Evolutionary conservation across 2,329 filamentous ascomycete genomes (phyloP).

Genomic region (Aspergillus carbonarius): DNA sequence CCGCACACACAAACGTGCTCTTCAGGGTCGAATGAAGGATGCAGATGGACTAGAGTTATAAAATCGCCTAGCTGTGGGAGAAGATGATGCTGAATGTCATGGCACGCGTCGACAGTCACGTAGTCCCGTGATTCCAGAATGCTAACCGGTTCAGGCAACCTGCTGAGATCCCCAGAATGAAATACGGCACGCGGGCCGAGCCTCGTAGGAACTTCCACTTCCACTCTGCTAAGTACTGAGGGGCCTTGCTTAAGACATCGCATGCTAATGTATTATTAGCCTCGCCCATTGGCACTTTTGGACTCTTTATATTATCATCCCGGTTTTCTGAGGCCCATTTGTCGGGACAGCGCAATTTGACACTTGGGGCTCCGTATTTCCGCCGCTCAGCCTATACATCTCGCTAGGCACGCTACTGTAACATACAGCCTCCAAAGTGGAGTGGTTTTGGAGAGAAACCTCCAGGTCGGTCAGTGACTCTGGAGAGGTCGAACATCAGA

Average conservation of each 20-base stretch:
- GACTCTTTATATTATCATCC: neutral
- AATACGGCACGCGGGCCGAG: constrained; percentile 2
- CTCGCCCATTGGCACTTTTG: neutral
- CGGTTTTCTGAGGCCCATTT: too few relatives aligned
- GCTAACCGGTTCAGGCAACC: constrained; percentile 10
- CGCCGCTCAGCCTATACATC: neutral
- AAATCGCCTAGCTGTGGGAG: neutral
- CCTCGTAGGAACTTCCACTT: constrained; percentile 3
- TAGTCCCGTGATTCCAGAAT: constrained; percentile 26
- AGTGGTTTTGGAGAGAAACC: constrained; percentile 39
- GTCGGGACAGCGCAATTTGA: neutral
- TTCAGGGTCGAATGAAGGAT: neutral
- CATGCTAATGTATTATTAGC: neutral
- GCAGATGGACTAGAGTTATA: neutral
- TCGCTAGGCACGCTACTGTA: neutral
- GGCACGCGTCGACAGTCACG: constrained; percentile 25
- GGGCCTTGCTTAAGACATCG: neutral
- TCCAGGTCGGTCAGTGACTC: constrained; percentile 25
- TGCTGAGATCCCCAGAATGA: neutral
- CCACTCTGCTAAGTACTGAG: neutral
- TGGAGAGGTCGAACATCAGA: constrained; percentile 22
- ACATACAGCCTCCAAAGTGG: constrained; percentile 33
- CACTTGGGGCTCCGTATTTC: neutral
- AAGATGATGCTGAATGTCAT: neutral
- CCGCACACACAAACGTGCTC: neutral